Conservation (phyloP, 306 rosid species). For the Dalbergia cochinchinensis region DNA sequence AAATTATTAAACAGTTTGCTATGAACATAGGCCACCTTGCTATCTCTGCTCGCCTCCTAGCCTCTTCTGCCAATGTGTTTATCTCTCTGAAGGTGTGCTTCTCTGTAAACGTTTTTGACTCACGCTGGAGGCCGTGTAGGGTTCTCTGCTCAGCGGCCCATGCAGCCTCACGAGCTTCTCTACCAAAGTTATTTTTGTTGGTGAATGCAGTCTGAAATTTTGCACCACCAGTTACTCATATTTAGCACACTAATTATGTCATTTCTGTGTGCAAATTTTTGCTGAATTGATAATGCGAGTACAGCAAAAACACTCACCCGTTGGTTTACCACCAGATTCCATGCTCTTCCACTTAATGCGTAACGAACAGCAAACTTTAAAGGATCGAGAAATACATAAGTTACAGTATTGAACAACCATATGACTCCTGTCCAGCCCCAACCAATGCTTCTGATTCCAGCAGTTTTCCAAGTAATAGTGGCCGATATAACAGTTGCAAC, state of each 20-base stretch:
- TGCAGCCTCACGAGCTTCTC: conserved; percentile 75
- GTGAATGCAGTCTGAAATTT: conserved; percentile 73
- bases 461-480: conserved; percentile 46
- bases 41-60: conserved; percentile 77
- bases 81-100: conserved; percentile 66
- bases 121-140: conserved; percentile 68
- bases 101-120: conserved; percentile 50
- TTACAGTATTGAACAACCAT: conserved; percentile 63
- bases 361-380: conserved; percentile 76
- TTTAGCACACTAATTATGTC: neutral
- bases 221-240: conserved; percentile 19
- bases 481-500: conserved; percentile 77
- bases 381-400: conserved; percentile 75
- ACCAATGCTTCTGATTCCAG: conserved; percentile 62
- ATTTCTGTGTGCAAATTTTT: neutral
- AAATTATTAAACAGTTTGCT: conserved; percentile 24
- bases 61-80: conserved; percentile 78
- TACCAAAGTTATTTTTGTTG: conserved; percentile 72
- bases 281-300: no score
- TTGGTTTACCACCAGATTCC: conserved; percentile 72
- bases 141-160: conserved; percentile 85
- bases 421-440: conserved; percentile 79
- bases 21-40: conserved; percentile 60
- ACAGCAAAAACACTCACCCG: conserved; percentile 52
- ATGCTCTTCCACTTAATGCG: conserved; percentile 73